Conservation (phyloP, 208 protist genomes). For the Naegleria fowleri region DNA sequence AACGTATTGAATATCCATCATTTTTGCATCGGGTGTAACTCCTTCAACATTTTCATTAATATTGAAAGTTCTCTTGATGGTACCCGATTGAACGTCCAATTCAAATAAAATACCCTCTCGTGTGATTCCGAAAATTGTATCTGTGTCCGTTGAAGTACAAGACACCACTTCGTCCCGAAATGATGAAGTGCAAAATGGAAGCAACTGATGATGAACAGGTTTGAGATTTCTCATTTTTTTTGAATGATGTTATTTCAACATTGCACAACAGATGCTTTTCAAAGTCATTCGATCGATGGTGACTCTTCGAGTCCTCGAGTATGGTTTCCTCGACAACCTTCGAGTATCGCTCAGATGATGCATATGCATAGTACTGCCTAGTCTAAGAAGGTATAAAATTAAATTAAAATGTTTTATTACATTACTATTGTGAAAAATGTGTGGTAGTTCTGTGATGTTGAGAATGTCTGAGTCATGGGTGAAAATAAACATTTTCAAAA, state of each 20-base stretch:
- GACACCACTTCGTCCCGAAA: not conserved
- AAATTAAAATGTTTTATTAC: too few species aligned
- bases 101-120: not conserved
- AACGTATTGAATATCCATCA: constrained; percentile 17
- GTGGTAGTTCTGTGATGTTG: too few species aligned
- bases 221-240: constrained; percentile 12
- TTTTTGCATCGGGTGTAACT: not conserved
- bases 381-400: too few species aligned
- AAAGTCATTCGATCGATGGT: too few species aligned
- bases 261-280: too few species aligned
- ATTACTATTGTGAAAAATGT: too few species aligned
- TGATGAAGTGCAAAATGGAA: not conserved
- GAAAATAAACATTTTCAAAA: too few species aligned
- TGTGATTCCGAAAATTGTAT: not conserved
- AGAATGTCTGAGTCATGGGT: too few species aligned
- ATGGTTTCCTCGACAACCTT: too few species aligned
- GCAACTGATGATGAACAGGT: not conserved
- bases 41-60: not conserved
- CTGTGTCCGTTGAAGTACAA: not conserved
- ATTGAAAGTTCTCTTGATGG: not conserved
- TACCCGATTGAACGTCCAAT: not conserved
- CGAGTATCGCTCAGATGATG: too few species aligned
- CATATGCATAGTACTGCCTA: too few species aligned
- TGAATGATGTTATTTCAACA: not conserved
- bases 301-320: too few species aligned